Base-by-base conservation (phyloP, 176 grass and related monocot genomes). In the Carex kokanica region DNA sequence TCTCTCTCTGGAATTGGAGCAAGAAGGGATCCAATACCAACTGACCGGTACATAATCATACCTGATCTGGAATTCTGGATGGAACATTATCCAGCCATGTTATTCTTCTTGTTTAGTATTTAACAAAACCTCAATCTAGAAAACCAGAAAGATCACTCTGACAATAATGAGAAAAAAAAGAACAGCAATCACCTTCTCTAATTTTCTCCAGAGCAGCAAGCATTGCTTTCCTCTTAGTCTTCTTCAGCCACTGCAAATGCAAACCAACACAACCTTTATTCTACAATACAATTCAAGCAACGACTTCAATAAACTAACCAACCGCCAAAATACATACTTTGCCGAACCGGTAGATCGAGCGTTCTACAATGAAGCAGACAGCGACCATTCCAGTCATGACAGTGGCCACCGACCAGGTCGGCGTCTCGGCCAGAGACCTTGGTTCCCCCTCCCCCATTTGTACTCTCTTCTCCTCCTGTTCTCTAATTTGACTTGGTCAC, bases 141-240 rank as follows among this genome's bases (percentile, higher is more conserved):
- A 41, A 36, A 81, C 23, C 14, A 38, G 62, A 81, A 51, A 20
- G 1, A 40, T 40, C 38, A 61, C 15, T 62, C n/a, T 41, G 15
- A 40, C 31, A 81, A 36, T 10, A 43, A 81, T 38, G 13, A 56
- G 0, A n/a, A 59, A 2, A 25, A 80, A 59, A 60, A 17, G 5
- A 80, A 32, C 54, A 13, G 18, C 1, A 3, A 25, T 36, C 57
- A 97, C 94, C 92, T 97, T 98, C 90, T 53, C 89, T 85, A 81
- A 98, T 88, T 93, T 98, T 98, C 95, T 93, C 90, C 60, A 98
- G 88, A 78, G 92, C 86, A 55, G 95, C 95, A 66, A 93, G 71
- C 95, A 98, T 98, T 69, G 95, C 95, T 88, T 98, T 98, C 81
- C 95, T 86, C 95, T 94, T 98, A 18, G 92, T 98, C 87, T 88